Percentiles rank a stretch among this genome's conserved stretches.
phyloP scores from a whole-genome alignment of 805 yeast species.

The Pichia phayaonensis region DNA sequence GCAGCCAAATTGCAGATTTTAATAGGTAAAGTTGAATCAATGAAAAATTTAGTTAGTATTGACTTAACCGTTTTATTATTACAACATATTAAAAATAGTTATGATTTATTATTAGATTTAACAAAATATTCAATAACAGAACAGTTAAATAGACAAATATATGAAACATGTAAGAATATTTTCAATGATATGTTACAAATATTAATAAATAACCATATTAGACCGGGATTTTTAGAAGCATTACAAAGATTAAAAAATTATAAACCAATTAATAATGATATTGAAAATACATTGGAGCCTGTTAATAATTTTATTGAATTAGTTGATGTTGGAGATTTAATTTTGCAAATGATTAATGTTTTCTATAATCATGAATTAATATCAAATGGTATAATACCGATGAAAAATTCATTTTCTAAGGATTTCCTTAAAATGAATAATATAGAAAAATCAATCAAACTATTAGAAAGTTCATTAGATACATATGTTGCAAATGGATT shows the following conservation, averaged over 20 bases:
- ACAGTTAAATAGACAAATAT: conserved; percentile 27
- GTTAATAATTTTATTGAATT: conserved; percentile 80
- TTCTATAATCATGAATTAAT: conserved; percentile 83
- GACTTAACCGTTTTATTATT: conserved; percentile 69
- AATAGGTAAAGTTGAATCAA: conserved; percentile 63
- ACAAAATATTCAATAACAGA: conserved; percentile 24
- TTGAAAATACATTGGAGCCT: conserved; percentile 57
- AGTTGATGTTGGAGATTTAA: conserved; percentile 86
- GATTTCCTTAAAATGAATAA: conserved; percentile 77
- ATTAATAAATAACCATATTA: conserved; percentile 68
- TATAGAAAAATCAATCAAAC: conserved; percentile 51
- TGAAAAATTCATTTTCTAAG: conserved; percentile 44
- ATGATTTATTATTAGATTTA: conserved; percentile 50
- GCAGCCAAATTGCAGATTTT: conserved; percentile 78
- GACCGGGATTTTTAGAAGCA: conserved; percentile 79
- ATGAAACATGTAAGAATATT: conserved; percentile 42
- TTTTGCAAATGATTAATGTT: conserved; percentile 85
- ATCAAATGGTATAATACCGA: conserved; percentile 40
- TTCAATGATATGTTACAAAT: conserved; percentile 59
- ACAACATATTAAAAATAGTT: conserved; percentile 57
- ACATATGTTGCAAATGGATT: conserved; percentile 88
- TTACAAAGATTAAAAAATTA: conserved; percentile 60
- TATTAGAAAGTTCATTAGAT: conserved; percentile 75
- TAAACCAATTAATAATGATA: conserved; percentile 42
- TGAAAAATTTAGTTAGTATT: conserved; percentile 70